Base-by-base conservation (phyloP, 495 filamentous ascomycete genomes). In the Penicillium diatomitis region DNA sequence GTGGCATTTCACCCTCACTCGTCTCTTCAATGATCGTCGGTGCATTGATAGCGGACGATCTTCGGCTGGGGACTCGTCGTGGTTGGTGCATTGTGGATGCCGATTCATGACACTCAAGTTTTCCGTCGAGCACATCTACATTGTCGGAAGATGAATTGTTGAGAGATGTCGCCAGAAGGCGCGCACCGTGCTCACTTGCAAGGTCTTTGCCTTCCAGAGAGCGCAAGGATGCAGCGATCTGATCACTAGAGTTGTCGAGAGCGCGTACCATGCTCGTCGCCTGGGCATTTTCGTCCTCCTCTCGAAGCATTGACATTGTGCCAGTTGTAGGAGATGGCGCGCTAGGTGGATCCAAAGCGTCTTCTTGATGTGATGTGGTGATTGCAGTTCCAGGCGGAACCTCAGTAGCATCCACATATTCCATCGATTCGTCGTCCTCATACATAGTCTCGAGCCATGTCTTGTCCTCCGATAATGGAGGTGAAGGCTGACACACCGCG, bases 381-480 rank as follows among this genome's bases (percentile, higher is more conserved):
- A 60, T 52, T 6, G 59, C 62, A 27, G 59, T 49, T 5, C 58
- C 54, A 46, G 52, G 52, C 11, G 54, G 43, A 8, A 46, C 41
- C 46, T 63, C 62, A 10, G 58, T 49, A 12, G 53, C 60, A 50
- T 63, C 60, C 32, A 63, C 60, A 35, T 41, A 58, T 27, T 64
- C 62, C 31, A 54, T 57, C 0, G 57, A 62, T 49, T 69, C 66
- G 9, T 72, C 69, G 47, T 66, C 60, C 48, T 72, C 71, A 42
- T 71, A 69, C 65, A 71, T 71, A 41, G 71, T 72, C 32, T 71
- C 69, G 30, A 71, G 53, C 4, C 60, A 60, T 44, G 44, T 51
- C 40, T 60, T 67, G 50, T 71, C 64, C 48, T 68, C 67, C 1
- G 62, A 65, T 8, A 64, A 33, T 8, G 55, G 67, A 6, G 62